These are phyloP conservation scores for Plenodomus tracheiphilus DNA, from an alignment of 2,329 filamentous ascomycete species.

Conservation along the genomic window DNA sequence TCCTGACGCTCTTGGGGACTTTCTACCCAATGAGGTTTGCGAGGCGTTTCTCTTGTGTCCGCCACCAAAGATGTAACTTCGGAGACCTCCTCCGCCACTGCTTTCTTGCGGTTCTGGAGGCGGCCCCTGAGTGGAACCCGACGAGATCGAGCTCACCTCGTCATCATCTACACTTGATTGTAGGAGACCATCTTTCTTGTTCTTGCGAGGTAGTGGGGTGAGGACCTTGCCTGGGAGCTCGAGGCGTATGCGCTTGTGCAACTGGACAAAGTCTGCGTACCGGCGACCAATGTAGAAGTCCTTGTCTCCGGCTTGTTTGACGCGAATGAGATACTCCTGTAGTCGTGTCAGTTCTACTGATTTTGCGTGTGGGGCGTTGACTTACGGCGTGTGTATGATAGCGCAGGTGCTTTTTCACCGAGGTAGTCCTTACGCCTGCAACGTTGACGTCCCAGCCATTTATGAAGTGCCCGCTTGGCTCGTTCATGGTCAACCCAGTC, in stretches of 20 bases:
- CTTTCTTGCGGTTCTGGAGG: constrained; percentile 43
- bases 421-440: constrained; percentile 79
- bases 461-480: constrained; percentile 88
- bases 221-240: constrained; percentile 92
- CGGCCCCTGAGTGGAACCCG: constrained; percentile 69
- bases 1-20: constrained; percentile 39
- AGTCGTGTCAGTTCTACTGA: constrained; percentile 4
- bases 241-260: constrained; percentile 77
- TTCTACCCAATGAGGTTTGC: constrained; percentile 41
- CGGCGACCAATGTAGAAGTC: constrained; percentile 81
- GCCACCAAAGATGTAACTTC: constrained; percentile 49
- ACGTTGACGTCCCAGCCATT: constrained; percentile 98
- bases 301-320: constrained; percentile 74
- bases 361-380: constrained; percentile 11
- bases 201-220: constrained; percentile 86
- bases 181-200: constrained; percentile 74
- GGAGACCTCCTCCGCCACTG: constrained; percentile 44
- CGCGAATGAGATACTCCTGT: constrained; percentile 85
- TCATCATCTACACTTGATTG: constrained; percentile 62
- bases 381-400: constrained; percentile 88
- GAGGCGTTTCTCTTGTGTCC: constrained; percentile 49
- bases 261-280: constrained; percentile 82
- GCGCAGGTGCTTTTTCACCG: constrained; percentile 81
- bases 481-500: constrained; percentile 80
- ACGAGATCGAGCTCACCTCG: constrained; percentile 80